These are phyloP conservation scores for Malus fusca DNA, from an alignment of 306 rosid species.

Conservation along the genomic window DNA sequence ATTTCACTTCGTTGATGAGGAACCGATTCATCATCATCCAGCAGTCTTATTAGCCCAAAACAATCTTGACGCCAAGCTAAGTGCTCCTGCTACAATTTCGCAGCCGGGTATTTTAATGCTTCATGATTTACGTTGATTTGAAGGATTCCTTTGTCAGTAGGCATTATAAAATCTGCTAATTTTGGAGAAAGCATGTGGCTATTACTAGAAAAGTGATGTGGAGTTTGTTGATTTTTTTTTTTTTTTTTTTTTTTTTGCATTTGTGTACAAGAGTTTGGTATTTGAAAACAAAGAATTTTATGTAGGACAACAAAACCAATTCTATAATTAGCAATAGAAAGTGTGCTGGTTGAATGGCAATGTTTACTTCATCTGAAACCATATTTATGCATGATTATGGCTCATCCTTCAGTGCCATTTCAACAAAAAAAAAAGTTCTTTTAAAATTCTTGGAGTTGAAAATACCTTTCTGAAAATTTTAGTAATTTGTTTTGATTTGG, in stretches of 20 bases:
- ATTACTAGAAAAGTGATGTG: neutral
- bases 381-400: neutral
- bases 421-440: no score
- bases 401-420: neutral
- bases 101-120: constrained; percentile 51
- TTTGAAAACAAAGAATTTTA: neutral
- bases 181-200: neutral
- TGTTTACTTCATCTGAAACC: constrained; percentile 4
- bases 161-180: neutral
- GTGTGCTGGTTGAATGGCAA: neutral
- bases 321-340: neutral
- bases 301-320: neutral
- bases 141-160: neutral
- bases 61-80: constrained; percentile 52
- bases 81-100: constrained; percentile 38
- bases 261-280: neutral
- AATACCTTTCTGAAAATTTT: neutral
- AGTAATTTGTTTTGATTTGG: neutral
- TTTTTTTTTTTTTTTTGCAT: neutral
- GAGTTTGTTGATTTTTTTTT: neutral
- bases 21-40: constrained; percentile 60
- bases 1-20: constrained; percentile 82
- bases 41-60: constrained; percentile 67
- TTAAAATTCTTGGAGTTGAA: neutral
- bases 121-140: neutral